Evolutionary conservation across 2,329 filamentous ascomycete species (phyloP), one percentile per base, ranked within the genome.

Genomic region (Cercospora sp.): DNA sequence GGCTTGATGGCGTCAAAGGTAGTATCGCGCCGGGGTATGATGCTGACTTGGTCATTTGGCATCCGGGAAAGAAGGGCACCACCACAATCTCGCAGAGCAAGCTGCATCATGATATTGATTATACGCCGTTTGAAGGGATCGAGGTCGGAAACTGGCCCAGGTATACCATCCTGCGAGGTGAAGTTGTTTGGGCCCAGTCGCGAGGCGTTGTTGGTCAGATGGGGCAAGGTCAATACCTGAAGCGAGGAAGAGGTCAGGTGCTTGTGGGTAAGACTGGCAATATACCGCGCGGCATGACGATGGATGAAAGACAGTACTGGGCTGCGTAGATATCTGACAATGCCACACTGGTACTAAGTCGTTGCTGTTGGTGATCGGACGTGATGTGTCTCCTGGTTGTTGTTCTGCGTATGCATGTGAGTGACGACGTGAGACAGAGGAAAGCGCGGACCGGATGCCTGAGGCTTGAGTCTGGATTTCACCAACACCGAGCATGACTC

Each of bases 41-140:
- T 70, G 81, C 81, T 1, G 82, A 83, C 68, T 65, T 83, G 10
- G 77, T 81, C 13, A 80, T 83, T 45, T 81, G 81, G 81, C 80
- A 82, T 73, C 77, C 78, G 13, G 72, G 65, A 0, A 66, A 68
- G 16, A 72, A 69, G 30, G 74, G 72, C 13, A 68, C 69, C 0
- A 77, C 77, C 36, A 71, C 69, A 1, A 74, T 81, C n/a, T 76
- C 72, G 30, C 80, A 83, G 59, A 70, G 68, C 5, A 83, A 84
- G 77, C 75, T 89, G 69, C 87, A 90, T 75, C 87, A 89, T 74
- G 82, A 86, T 68, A 83, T 87, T 2, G 87, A 90, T 72, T 88
- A 89, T 72, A 88, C 87, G 8, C 87, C 87, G 0, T 89, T 85
- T 71, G 87, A 89, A 74, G 87, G 87, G 0, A 81, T 80, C 60